Percentiles rank a stretch among this genome's conserved stretches.
phyloP scores from a whole-genome alignment of 768 basidiomycete species.

The Serendipita sp. region DNA sequence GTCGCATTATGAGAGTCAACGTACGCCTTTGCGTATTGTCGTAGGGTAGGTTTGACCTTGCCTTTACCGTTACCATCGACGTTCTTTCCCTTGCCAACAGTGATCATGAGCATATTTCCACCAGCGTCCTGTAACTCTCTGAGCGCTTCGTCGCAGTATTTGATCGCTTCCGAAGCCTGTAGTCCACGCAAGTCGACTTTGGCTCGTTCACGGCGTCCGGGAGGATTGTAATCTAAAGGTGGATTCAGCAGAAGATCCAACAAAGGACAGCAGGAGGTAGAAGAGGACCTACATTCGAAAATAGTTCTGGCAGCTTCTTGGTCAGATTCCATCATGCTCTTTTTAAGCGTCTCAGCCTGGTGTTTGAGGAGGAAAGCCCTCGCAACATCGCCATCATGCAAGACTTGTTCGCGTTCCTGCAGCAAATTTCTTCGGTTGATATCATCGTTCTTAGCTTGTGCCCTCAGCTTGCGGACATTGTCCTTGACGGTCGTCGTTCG shows the following conservation, averaged over 20 bases:
- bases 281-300: not conserved
- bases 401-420: conserved; percentile 1
- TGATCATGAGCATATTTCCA: not conserved
- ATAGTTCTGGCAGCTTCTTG: not conserved
- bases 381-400: not conserved
- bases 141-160: conserved; percentile 2
- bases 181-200: not conserved
- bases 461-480: not conserved
- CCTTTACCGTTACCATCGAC: not conserved
- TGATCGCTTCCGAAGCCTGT: not conserved
- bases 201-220: not conserved
- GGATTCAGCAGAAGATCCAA: not conserved
- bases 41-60: not conserved
- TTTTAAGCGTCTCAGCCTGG: not conserved
- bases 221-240: not conserved
- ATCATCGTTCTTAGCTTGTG: conserved; percentile 2
- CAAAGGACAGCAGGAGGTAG: not conserved
- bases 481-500: not conserved
- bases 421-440: not conserved
- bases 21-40: not conserved
- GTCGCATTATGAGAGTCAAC: not conserved
- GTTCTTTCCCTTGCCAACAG: conserved; percentile 1
- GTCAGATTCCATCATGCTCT: not conserved
- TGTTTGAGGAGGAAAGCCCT: not conserved
- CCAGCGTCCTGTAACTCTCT: conserved; percentile 1